Evolutionary conservation across 1,139 yeast species (phyloP).

Genomic region (Lodderomyces beijingensis): DNA sequence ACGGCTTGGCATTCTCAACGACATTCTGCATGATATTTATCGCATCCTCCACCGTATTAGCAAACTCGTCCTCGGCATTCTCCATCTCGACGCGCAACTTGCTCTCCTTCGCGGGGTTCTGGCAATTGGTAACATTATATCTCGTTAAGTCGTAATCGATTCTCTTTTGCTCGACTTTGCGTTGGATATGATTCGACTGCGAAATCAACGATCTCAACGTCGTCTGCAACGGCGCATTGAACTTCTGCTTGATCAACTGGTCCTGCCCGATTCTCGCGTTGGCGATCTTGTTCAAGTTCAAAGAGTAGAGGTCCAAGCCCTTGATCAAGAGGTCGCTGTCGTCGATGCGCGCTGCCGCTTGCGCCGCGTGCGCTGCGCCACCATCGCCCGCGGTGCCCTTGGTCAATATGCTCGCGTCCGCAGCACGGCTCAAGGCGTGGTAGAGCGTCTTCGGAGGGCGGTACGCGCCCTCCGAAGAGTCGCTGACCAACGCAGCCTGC

Average conservation of each 20-base stretch:
- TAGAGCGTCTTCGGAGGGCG: constrained; percentile 78
- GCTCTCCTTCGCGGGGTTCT: constrained; percentile 72
- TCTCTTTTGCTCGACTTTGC: constrained; percentile 74
- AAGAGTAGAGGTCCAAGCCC: constrained; percentile 42
- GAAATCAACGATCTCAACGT: constrained; percentile 61
- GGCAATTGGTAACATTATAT: constrained; percentile 55
- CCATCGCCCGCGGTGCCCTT: constrained; percentile 41
- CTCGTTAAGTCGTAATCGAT: constrained; percentile 79
- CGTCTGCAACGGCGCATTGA: constrained; percentile 64
- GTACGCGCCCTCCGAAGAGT: constrained; percentile 50
- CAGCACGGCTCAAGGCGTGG: constrained; percentile 79
- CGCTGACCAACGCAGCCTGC: constrained; percentile 63
- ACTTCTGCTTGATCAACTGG: constrained; percentile 61
- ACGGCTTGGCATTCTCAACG: constrained; percentile 67
- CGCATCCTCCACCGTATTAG: constrained; percentile 87
- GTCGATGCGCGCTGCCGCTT: constrained; percentile 34
- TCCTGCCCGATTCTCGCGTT: constrained; percentile 85
- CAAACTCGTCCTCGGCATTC: constrained; percentile 85
- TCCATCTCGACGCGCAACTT: constrained; percentile 76
- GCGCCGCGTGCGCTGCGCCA: constrained; percentile 43
- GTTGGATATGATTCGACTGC: constrained; percentile 69
- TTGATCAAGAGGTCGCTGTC: constrained; percentile 44
- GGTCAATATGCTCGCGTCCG: constrained; percentile 50
- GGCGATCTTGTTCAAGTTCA: constrained; percentile 59
- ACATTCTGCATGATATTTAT: constrained; percentile 81